Conservation (phyloP, 2,329 filamentous ascomycete species). For the Penicillium thymicola region DNA sequence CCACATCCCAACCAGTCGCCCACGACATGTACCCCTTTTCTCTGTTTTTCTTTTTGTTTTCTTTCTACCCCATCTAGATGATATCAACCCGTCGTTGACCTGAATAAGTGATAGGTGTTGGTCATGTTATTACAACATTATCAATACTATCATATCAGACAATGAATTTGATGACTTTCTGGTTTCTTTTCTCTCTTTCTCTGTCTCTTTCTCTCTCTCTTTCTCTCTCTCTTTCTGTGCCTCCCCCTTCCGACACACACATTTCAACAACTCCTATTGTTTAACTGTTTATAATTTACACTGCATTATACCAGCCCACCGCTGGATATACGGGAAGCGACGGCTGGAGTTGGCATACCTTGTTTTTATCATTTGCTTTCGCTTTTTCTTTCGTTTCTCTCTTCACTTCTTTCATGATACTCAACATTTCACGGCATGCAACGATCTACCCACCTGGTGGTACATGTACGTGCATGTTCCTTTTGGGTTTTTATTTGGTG, state of each 20-base stretch:
- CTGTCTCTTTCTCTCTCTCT: not conserved
- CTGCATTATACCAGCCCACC: conserved; percentile 6
- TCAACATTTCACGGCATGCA: not conserved
- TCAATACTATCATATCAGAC: conserved; percentile 8
- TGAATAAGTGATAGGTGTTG: conserved; percentile 8
- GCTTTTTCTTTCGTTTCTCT: not conserved
- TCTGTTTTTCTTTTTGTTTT: not conserved
- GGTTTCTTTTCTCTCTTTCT: no score
- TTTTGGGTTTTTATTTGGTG: not conserved
- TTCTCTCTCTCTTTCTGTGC: not conserved
- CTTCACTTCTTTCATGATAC: not conserved
- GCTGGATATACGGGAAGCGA: conserved; percentile 18
- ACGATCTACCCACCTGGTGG: not conserved
- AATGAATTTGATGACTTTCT: conserved; percentile 1
- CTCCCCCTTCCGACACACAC: not conserved
- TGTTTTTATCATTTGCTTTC: not conserved
- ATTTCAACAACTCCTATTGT: not conserved
- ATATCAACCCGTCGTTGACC: not conserved
- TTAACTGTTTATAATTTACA: conserved; percentile 1
- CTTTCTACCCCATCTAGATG: not conserved
- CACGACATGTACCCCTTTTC: not conserved
- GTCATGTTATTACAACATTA: conserved; percentile 11
- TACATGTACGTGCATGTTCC: not conserved
- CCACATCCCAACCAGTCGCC: not conserved
- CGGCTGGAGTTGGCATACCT: conserved; percentile 9